Conservation (phyloP, 2,329 filamentous ascomycete genomes). For the Neonectria coccinea region DNA sequence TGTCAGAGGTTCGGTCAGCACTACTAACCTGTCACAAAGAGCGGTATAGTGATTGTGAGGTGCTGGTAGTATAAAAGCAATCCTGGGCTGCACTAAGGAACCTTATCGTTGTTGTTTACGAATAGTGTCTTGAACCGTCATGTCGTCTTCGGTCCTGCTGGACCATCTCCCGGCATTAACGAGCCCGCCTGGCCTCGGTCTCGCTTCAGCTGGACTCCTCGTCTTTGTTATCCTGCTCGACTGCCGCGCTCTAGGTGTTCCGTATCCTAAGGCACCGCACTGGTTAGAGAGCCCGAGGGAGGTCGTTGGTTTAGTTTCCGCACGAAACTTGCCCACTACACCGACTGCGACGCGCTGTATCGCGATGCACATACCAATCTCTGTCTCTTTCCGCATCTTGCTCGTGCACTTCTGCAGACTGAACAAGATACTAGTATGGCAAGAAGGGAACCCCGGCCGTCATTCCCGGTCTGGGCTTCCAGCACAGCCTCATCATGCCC, state of each 20-base stretch:
- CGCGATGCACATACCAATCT: constrained; percentile 49
- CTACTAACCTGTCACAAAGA: too few relatives aligned
- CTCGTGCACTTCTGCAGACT: neutral
- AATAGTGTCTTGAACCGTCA: too few relatives aligned
- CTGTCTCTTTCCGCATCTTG: neutral
- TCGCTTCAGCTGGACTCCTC: neutral
- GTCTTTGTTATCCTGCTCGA: neutral
- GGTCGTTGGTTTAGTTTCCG: constrained; percentile 46
- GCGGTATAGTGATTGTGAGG: too few relatives aligned
- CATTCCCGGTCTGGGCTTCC: constrained; percentile 54
- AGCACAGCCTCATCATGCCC: constrained; percentile 58
- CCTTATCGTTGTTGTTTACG: too few relatives aligned
- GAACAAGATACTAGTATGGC: constrained; percentile 48
- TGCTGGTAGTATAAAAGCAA: too few relatives aligned
- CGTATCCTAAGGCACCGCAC: constrained; percentile 44
- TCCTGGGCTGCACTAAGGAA: too few relatives aligned
- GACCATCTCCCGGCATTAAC: neutral
- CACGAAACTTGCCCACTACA: constrained; percentile 47
- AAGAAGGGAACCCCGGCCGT: constrained; percentile 57
- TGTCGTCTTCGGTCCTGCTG: neutral
- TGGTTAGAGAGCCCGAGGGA: constrained; percentile 45
- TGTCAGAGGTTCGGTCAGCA: too few relatives aligned
- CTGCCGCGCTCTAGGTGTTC: neutral
- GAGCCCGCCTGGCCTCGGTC: neutral
- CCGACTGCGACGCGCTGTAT: constrained; percentile 46